These are phyloP conservation scores for Pneumocystis wakefieldiae DNA, from an alignment of 1,139 yeast genomes.

Conservation along the genomic window DNA sequence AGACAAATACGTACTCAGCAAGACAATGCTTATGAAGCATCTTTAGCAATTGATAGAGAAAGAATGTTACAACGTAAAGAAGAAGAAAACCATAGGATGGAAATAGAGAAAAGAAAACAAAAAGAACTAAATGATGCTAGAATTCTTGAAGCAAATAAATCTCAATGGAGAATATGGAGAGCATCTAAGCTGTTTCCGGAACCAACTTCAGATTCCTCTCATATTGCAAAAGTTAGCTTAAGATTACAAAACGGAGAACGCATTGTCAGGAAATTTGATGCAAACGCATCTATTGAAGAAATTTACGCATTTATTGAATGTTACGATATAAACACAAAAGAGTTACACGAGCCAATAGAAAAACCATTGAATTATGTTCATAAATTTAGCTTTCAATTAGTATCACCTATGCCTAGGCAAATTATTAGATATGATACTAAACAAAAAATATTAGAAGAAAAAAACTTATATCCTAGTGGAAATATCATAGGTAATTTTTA, in stretches of 20 bases:
- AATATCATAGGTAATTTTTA: conserved; percentile 28
- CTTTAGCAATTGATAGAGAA: conserved; percentile 44
- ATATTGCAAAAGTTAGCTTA: conserved; percentile 30
- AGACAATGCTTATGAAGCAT: conserved; percentile 59
- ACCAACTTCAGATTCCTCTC: conserved; percentile 14
- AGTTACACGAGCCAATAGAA: neutral
- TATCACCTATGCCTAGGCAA: conserved; percentile 44
- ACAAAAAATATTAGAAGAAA: conserved; percentile 28
- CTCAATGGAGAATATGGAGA: conserved; percentile 37
- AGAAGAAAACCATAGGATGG: conserved; percentile 19
- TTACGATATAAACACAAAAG: conserved; percentile 22
- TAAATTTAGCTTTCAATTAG: conserved; percentile 32
- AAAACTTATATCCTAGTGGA: conserved; percentile 45
- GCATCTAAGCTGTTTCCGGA: conserved; percentile 29
- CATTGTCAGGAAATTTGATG: conserved; percentile 39
- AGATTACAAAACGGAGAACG: conserved; percentile 49
- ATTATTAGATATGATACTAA: conserved; percentile 26
- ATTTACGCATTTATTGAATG: conserved; percentile 52
- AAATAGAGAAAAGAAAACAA: conserved; percentile 20
- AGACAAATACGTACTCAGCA: conserved; percentile 57
- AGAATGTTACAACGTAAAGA: conserved; percentile 28
- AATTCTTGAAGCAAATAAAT: neutral
- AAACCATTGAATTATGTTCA: conserved; percentile 32
- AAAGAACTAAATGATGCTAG: conserved; percentile 16
- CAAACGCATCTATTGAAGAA: conserved; percentile 35